Base-by-base conservation (phyloP, 495 filamentous ascomycete genomes). In the Hypoxylon fragiforme region DNA sequence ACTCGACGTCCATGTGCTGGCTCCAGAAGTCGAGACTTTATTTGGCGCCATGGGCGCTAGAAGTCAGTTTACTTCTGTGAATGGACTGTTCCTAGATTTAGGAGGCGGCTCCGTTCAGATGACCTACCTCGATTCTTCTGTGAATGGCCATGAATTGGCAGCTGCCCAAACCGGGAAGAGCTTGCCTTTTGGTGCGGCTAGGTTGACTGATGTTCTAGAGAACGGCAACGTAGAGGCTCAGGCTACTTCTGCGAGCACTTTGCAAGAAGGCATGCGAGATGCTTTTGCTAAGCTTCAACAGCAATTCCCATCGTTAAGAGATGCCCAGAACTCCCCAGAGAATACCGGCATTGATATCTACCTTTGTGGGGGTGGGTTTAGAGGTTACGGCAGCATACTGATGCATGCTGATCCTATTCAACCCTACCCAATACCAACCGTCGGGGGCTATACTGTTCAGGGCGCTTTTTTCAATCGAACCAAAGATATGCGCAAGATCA, bases 41-140 rank as follows among this genome's bases (percentile, higher is more conserved):
- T 81, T 95, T 21, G 92, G 92, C 1, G 87, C 91, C 1, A 81
- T 90, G 77, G 92, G 92, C 1, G 85, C 94, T 15, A 84, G 90
- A 21, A 91, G 88, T 54, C 86, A 85, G 8, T 86, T 92, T 44
- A 71, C 73, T 6, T 64, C 78, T 21, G 70, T 75, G 11, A 62
- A 76, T 20, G 84, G 90, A 3, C 70, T 97, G 15, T 87, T 92
- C 15, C 87, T 97, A 70, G 92, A 97, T 65, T 79, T 97, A 0
- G 92, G 92, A 2, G 92, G 92, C 1, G 92, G 92, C 1, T 95
- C 90, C 59, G 89, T 90, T 44, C 92, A 97, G 71, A 84, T 96
- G 73, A 90, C 88, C 5, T 95, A 90, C 80, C 78, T 96, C 64
- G 74, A 85, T 40, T 83, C 85, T 0, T 82, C 60, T 62, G 3